These are phyloP conservation scores for Fraxinus quadrangulata DNA, from an alignment of 257 asterid species.

Conservation along the genomic window DNA sequence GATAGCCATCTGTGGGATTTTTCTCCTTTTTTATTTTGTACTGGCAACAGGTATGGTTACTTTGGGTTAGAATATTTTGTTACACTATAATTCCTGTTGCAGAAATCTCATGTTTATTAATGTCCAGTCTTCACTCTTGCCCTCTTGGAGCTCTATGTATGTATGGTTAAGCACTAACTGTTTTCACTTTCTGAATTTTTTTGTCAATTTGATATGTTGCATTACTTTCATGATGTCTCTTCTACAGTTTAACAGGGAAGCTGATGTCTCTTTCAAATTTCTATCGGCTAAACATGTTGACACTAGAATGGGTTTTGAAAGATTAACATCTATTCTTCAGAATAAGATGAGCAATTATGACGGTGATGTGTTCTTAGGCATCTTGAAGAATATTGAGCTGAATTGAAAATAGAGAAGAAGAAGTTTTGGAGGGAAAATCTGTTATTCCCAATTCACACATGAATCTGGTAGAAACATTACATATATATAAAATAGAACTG, in stretches of 20 bases:
- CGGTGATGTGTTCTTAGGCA: constrained; percentile 83
- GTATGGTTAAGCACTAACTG: constrained; percentile 11
- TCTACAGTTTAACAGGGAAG: constrained; percentile 87
- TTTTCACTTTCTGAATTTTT: background rate
- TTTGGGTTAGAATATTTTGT: too few relatives aligned
- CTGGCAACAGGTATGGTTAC: too few relatives aligned
- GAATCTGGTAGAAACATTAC: too few relatives aligned
- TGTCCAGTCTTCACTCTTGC: constrained; percentile 43
- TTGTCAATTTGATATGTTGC: background rate
- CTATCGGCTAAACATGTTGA: constrained; percentile 94
- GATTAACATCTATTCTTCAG: constrained; percentile 90
- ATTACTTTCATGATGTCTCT: background rate
- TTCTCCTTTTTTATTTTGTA: too few relatives aligned
- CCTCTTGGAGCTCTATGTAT: background rate
- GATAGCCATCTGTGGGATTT: too few relatives aligned
- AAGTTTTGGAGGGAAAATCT: too few relatives aligned
- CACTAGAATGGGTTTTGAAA: constrained; percentile 97
- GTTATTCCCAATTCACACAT: too few relatives aligned
- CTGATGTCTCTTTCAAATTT: constrained; percentile 76
- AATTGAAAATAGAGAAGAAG: too few relatives aligned
- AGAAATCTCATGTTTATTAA: constrained; percentile 85
- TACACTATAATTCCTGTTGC: too few relatives aligned
- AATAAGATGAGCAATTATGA: constrained; percentile 97
- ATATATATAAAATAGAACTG: too few relatives aligned
- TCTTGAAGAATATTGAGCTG: constrained; percentile 7